phyloP scores from a whole-genome alignment of 1,284 basidiomycete genomes.

The Dichomitus squalens region DNA sequence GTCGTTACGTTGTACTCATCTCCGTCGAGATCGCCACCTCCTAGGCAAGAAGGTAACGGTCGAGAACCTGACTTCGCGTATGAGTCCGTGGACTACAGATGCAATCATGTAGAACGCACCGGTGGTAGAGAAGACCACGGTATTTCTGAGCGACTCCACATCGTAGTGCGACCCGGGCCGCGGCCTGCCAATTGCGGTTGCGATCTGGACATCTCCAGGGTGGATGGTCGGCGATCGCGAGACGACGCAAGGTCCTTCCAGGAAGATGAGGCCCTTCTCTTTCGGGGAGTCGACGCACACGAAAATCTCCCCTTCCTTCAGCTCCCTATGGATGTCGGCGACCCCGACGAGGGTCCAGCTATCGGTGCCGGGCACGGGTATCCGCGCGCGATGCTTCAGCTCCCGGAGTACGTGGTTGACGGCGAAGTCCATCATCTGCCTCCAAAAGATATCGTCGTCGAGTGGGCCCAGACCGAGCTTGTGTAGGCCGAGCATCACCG shows the following conservation, averaged over 20 bases:
- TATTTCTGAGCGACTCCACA: conserved; percentile 53
- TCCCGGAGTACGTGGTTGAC: conserved; percentile 65
- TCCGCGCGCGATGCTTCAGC: conserved; percentile 68
- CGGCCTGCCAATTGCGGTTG: conserved; percentile 59
- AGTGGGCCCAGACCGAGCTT: conserved; percentile 36
- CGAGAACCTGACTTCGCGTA: conserved; percentile 45
- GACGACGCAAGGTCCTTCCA: conserved; percentile 59
- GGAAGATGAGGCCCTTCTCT: conserved; percentile 40
- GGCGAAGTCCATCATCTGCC: conserved; percentile 52
- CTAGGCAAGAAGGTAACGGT: conserved; percentile 61
- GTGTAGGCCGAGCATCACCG: conserved; percentile 40
- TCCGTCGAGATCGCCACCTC: conserved; percentile 69
- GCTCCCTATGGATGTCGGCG: conserved; percentile 57
- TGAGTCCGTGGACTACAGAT: neutral
- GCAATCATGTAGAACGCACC: conserved; percentile 36
- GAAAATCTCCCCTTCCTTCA: conserved; percentile 58
- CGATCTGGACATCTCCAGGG: conserved; percentile 69
- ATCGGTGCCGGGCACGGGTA: conserved; percentile 51
- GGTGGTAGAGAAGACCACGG: conserved; percentile 58
- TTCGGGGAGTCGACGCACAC: conserved; percentile 50
- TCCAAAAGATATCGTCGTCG: conserved; percentile 49
- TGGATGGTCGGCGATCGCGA: conserved; percentile 69
- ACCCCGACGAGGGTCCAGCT: conserved; percentile 71
- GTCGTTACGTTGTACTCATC: conserved; percentile 58
- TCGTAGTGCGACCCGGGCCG: conserved; percentile 53